A percentile compares a stretch with the other conserved stretches of the same genome.
Conservation (phyloP, 2,329 filamentous ascomycete genomes). For the Diaporthe batatas region DNA sequence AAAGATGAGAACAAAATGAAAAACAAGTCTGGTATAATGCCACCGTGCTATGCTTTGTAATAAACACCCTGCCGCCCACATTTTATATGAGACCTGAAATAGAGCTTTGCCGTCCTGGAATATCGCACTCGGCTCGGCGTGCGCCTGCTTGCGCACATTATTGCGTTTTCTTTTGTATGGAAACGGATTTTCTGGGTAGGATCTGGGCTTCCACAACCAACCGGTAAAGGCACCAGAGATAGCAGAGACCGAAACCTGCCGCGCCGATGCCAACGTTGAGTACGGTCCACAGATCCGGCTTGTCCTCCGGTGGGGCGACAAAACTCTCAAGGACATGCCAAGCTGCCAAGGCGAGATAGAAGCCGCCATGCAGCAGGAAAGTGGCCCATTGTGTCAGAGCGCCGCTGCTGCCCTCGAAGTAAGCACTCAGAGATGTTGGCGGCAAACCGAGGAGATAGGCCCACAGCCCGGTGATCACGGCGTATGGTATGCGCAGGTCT, state of each 20-base stretch:
- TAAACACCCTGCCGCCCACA: conserved; percentile 9
- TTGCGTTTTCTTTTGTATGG: conserved; percentile 53
- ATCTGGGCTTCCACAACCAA: conserved; percentile 71
- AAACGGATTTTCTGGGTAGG: conserved; percentile 50
- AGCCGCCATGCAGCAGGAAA: conserved; percentile 76
- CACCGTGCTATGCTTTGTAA: conserved; percentile 37
- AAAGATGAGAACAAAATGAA: conserved; percentile 16
- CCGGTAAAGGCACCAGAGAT: conserved; percentile 89
- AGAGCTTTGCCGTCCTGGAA: background rate
- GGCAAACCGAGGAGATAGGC: conserved; percentile 90
- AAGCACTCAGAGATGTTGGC: conserved; percentile 78
- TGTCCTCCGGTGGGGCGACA: conserved; percentile 75
- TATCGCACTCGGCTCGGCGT: background rate
- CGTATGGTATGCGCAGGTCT: conserved; percentile 85
- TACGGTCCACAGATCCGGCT: conserved; percentile 96
- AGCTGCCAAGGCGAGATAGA: conserved; percentile 81
- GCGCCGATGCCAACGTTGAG: conserved; percentile 89
- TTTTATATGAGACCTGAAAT: conserved; percentile 22
- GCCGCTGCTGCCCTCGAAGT: conserved; percentile 66
- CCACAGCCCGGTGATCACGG: conserved; percentile 88
- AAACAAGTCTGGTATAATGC: conserved; percentile 24
- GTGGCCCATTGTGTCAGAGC: conserved; percentile 70
- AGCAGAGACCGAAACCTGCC: conserved; percentile 87
- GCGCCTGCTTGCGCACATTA: conserved; percentile 41
- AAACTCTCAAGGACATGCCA: conserved; percentile 86